Base-by-base conservation (phyloP, 257 asterid genomes). In the Gardenia jasminoides region DNA sequence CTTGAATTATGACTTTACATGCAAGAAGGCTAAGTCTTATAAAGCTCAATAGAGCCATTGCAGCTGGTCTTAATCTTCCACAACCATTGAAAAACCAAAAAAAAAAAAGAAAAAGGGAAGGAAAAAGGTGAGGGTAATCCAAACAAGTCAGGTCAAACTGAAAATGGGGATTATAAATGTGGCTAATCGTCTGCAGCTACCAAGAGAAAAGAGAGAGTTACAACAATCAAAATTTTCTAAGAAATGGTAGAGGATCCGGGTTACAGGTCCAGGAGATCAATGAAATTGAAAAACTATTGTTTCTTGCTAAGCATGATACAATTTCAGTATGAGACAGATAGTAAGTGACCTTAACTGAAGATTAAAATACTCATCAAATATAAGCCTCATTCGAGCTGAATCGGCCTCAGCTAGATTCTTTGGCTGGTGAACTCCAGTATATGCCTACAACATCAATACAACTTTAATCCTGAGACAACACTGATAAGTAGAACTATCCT, bases 311-410 rank as follows among this genome's bases (percentile, higher is more conserved):
- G 28, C 10, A 6, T 26, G 3, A 68, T 28, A 15, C 12, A 41
- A 64, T 31, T 28, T 28, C 43, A 31, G 19, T 31, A 43, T 17
- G 31, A 5, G 43, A 39, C 56, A 58, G 28, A 58, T 44, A 5
- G 36, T 19, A 58, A 1, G 5, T 1, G 66, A 6, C 36, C 66
- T 82, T 84, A 95, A 98, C 97, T 95, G 99, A 80, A 95, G 90
- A 89, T 93, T 93, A 79, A 95, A 93, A 87, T 93, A 95, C 87
- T 95, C 99, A 75, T 95, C 99, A 89, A 95, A 95, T 72, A 95
- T 92, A 78, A 95, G 97, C 93, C 99, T 91, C 85, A 83, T 90
- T 71, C 98, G 97, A 80, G 99, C 98, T 82, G 87, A 85, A 85
- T 95, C 94, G 41, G 99, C 99, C 83, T 83, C 87, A 77, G 74